Evolutionary conservation across 768 basidiomycete genomes (phyloP), one percentile per base, ranked within the genome.

Genomic region (Podaxis sp.): DNA sequence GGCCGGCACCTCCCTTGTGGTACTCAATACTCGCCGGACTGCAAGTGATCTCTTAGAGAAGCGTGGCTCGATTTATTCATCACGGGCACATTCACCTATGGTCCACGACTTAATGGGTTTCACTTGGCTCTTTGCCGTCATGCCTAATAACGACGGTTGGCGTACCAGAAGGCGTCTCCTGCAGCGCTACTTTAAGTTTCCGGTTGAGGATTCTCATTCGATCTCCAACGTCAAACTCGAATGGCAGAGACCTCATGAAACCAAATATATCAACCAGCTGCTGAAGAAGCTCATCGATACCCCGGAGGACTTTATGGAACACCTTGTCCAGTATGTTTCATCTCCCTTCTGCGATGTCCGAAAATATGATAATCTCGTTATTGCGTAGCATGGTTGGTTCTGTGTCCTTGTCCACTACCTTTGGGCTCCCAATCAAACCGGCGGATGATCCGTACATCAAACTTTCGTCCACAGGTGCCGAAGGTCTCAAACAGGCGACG

Each of bases 401-500:
- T 17, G 51, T 65, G 1, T 63, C 66, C 15, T 59, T 66, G 19
- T 66, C 61, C 8, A 64, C 57, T 4, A 59, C 58, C 15, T 59
- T 56, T 36, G 57, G 54, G 8, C 57, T 64, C 22, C 59, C 59
- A 40, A 64, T 60, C 15, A 53, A 51, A 30, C 39, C 39, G 4
- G 48, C 13, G n/a, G 69, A 78, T 17, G 85, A 87, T 57, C 82
- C 83, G 0, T 83, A 83, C 61, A 75, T 87, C 2, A 72, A 77
- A 33, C 76, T 86, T 30, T 82, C 84, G 3, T 81, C 86, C 55
- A 68, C 67, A 4, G 83, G 84, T 13, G 85, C 76, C 52, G 79
- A 79, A 33, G 81, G 84, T 64, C 85, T 87, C 65, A 83, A 79
- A 36, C 71, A 65, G 11, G 82, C 84, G 4, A 80, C 81, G 0